A percentile compares a stretch with the other conserved stretches of the same genome.
Conservation (phyloP, 129 eudicot genomes). For the Gnaphalium uliginosum region DNA sequence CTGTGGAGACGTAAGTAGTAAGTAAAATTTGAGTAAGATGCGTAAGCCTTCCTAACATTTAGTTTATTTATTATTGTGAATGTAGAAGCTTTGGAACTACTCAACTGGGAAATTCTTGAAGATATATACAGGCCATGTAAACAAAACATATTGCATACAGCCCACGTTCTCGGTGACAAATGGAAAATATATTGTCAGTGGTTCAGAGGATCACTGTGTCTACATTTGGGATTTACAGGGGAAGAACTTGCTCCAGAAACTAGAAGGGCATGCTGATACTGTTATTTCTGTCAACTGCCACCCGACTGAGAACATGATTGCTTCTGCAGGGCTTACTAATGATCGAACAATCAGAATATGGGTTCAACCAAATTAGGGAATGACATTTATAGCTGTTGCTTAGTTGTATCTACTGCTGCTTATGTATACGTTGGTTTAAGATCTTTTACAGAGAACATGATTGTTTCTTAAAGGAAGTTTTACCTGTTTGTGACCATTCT, state of each 20-base stretch:
- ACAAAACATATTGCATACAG: slow-evolving; percentile 58
- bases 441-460: slow-evolving; percentile 7
- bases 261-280: too few species aligned
- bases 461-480: slow-evolving; percentile 12
- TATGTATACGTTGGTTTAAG: not conserved
- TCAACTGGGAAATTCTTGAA: slow-evolving; percentile 72
- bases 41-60: slow-evolving; percentile 5
- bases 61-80: slow-evolving; percentile 9
- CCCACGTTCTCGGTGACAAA: slow-evolving; percentile 82
- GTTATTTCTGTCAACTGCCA: too few species aligned
- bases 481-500: not conserved
- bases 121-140: too few species aligned
- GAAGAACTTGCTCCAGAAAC: slow-evolving; percentile 60
- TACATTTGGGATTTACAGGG: slow-evolving; percentile 93
- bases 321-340: slow-evolving; percentile 76
- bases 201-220: slow-evolving; percentile 87
- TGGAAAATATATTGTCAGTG: slow-evolving; percentile 87
- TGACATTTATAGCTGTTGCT: not conserved
- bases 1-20: not conserved
- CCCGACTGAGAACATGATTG: slow-evolving; percentile 57
- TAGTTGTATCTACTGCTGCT: slow-evolving; percentile 5
- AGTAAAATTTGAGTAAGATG: not conserved
- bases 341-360: slow-evolving; percentile 80
- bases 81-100: slow-evolving; percentile 90
- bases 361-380: slow-evolving; percentile 54